Percentiles rank a stretch among this genome's conserved stretches.
phyloP scores from a whole-genome alignment of 495 filamentous ascomycete species.

The Aspergillus coremiiformis region DNA sequence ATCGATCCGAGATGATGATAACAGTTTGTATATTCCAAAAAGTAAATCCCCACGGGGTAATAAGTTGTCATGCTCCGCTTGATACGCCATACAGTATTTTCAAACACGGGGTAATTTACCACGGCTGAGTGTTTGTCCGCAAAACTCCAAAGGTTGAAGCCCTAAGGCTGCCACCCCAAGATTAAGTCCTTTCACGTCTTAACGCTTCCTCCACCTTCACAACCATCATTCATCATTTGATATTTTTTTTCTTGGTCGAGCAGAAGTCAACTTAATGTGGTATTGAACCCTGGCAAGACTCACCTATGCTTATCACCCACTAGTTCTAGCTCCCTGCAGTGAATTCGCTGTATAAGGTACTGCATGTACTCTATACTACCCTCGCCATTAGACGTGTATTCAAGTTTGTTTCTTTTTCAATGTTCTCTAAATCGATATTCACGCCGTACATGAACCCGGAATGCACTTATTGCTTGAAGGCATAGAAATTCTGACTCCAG shows the following conservation, averaged over 20 bases:
- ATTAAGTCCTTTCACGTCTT: neutral
- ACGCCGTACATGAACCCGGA: neutral
- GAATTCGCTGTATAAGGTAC: neutral
- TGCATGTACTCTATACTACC: neutral
- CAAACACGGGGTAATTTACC: neutral
- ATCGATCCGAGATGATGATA: too few relatives aligned
- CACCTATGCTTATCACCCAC: neutral
- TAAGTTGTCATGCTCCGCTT: neutral
- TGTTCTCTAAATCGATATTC: neutral
- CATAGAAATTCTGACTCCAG: neutral
- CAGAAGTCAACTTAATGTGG: neutral
- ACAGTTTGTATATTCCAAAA: too few relatives aligned
- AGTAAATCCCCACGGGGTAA: slow-evolving; percentile 25
- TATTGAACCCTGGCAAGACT: neutral
- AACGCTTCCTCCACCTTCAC: neutral
- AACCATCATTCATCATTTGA: neutral
- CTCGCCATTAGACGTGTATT: neutral
- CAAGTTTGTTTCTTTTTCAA: neutral
- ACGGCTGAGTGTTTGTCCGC: slow-evolving; percentile 23
- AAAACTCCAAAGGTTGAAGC: slow-evolving; percentile 1
- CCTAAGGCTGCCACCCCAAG: slow-evolving; percentile 4
- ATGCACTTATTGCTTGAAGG: neutral
- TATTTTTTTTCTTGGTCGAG: neutral
- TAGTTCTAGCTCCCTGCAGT: neutral
- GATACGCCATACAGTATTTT: neutral